Conservation (phyloP, 1,139 yeast species). For the Arxiozyma slooffiae region DNA sequence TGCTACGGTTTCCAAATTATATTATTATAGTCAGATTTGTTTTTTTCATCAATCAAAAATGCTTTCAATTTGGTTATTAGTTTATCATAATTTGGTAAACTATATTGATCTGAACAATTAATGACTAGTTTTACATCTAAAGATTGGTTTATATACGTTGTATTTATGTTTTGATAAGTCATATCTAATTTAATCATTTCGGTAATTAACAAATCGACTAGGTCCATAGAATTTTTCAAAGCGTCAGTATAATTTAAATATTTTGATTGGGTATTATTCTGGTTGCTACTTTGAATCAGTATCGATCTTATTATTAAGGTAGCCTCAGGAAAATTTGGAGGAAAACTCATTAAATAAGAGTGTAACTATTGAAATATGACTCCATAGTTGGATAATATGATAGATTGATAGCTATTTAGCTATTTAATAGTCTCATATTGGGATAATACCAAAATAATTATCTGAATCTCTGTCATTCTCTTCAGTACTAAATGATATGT, state of each 20-base stretch:
- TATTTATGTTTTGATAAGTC: slow-evolving; percentile 9
- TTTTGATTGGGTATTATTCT: slow-evolving; percentile 12
- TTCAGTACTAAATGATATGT: background rate
- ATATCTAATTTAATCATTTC: slow-evolving; percentile 13
- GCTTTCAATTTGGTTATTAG: slow-evolving; percentile 10
- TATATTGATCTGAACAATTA: slow-evolving; percentile 46
- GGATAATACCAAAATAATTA: background rate
- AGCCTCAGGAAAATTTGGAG: slow-evolving; percentile 26
- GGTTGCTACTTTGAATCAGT: too few species aligned
- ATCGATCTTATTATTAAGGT: slow-evolving; percentile 45
- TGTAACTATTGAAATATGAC: slow-evolving; percentile 87
- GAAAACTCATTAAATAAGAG: slow-evolving; percentile 38
- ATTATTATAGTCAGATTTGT: background rate
- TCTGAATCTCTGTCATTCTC: background rate
- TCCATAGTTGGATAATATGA: slow-evolving; percentile 55
- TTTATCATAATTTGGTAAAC: slow-evolving; percentile 13
- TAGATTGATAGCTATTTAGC: slow-evolving; percentile 10
- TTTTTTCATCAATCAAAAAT: background rate
- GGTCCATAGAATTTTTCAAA: slow-evolving; percentile 53
- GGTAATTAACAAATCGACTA: slow-evolving; percentile 51
- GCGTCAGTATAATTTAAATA: slow-evolving; percentile 38
- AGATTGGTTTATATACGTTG: slow-evolving; percentile 12
- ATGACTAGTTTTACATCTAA: slow-evolving; percentile 36
- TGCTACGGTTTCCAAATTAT: slow-evolving; percentile 20
- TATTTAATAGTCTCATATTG: background rate